phyloP scores from a whole-genome alignment of 352 stramenopile genomes.

The Pythium phragmiticola region DNA sequence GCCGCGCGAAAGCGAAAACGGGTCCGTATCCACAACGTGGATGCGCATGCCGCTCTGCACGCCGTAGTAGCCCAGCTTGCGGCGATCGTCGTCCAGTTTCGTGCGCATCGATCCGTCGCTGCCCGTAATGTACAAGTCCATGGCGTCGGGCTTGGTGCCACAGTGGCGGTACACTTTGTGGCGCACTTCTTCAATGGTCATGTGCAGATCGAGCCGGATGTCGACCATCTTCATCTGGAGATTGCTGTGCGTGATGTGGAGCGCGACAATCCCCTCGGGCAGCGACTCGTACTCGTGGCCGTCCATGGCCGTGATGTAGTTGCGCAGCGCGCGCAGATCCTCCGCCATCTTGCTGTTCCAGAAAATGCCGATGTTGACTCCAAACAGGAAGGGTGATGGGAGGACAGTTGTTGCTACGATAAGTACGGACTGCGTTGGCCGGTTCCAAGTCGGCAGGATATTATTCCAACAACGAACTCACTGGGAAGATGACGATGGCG shows the following conservation, averaged over 20 bases:
- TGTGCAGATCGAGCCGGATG: slow-evolving; percentile 94
- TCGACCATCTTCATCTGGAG: slow-evolving; percentile 96
- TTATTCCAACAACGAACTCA: too few species aligned
- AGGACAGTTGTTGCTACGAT: neutral
- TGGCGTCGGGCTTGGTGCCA: slow-evolving; percentile 92
- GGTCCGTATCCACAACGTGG: slow-evolving; percentile 96
- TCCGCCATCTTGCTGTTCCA: slow-evolving; percentile 47
- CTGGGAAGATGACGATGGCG: slow-evolving; percentile 21
- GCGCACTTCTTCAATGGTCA: slow-evolving; percentile 88
- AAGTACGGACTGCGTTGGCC: slow-evolving; percentile 17
- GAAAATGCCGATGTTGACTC: slow-evolving; percentile 6
- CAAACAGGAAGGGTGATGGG: neutral
- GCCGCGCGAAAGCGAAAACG: slow-evolving; percentile 92
- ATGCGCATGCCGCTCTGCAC: slow-evolving; percentile 91
- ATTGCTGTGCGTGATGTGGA: slow-evolving; percentile 98
- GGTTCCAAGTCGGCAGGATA: neutral
- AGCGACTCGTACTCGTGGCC: slow-evolving; percentile 84
- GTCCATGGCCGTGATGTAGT: slow-evolving; percentile 87
- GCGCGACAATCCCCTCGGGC: slow-evolving; percentile 86
- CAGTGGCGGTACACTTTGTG: slow-evolving; percentile 95
- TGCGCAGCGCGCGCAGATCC: slow-evolving; percentile 68
- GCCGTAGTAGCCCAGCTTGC: slow-evolving; percentile 92
- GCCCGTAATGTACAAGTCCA: slow-evolving; percentile 69
- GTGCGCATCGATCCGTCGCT: slow-evolving; percentile 46
- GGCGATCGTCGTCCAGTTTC: slow-evolving; percentile 67